Evolutionary conservation across 345 rosid genomes (phyloP), one percentile per base, ranked within the genome.

Genomic region (Rubroshorea leprosula): DNA sequence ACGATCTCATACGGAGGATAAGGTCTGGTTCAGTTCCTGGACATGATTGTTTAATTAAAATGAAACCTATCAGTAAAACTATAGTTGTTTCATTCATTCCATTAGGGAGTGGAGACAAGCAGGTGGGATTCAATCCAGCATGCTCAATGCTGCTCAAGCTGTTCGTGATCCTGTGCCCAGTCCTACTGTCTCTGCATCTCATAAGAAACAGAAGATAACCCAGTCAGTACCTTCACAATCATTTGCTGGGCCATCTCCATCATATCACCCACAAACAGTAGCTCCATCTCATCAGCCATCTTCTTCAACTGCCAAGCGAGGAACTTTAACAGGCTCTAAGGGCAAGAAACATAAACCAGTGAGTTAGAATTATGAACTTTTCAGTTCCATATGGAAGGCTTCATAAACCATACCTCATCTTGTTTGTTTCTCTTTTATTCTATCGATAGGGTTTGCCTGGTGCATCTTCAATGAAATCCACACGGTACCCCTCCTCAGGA

Each of bases 21-120:
- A 81, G 95, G 97, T 70, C 63, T 72, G 77, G 17, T 59, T 58
- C 7, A 13, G 31, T 41, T 22, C 45, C 54, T 54, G 35, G 48
- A 26, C 24, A 54, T 13, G 50, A 53, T 11, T 49, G 24, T 59
- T 61, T 23, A 26, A 57, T 35, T 15, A 21, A 43, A n/a, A n/a
- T 54, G 23, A n/a, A 45, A 51, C 41, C 51, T 63, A 18, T 24
- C 64, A 55, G 55, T 26, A 20, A 64, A 46, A 68, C 50, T 47
- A 27, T 64, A 23, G 13, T 51, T 2, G 26, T 6, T 17, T 64
- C 58, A 57, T 20, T 4, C 62, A 71, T 74, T 62, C 60, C 47
- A 45, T 63, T 70, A 89, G 95, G 90, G 95, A 90, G 65, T 90
- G 97, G 97, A 83, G 97, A 81, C 84, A 79, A 68, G 65, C 77